Evolutionary conservation across 371 early-diverging fungal species (phyloP).

Genomic region (Mucor mucedo): DNA sequence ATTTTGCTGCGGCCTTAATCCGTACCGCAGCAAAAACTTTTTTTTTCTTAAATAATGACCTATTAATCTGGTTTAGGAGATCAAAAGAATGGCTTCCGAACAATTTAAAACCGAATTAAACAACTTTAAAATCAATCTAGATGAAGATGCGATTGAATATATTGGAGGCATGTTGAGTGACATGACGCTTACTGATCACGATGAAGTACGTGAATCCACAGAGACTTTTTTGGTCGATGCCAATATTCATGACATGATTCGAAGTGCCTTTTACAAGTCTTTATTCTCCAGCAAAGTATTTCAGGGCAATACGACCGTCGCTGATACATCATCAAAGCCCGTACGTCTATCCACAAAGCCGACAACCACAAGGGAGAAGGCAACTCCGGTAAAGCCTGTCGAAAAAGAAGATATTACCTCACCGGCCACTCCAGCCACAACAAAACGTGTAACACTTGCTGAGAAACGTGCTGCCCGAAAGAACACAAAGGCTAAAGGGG

Average conservation of each 20-base stretch:
- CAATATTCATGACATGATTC: conserved; percentile 49
- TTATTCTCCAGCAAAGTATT: conserved; percentile 18
- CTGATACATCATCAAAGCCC: neutral
- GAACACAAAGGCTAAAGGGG: conserved; percentile 15
- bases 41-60: no score
- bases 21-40: no score
- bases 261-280: conserved; percentile 49
- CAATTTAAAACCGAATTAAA: conserved; percentile 20
- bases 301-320: neutral
- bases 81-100: conserved; percentile 20
- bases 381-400: neutral
- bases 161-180: conserved; percentile 49
- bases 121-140: conserved; percentile 39
- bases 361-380: neutral
- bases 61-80: neutral
- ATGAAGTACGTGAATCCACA: conserved; percentile 65
- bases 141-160: conserved; percentile 55
- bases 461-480: conserved; percentile 12
- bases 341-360: neutral
- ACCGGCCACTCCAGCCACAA: neutral
- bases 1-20: neutral
- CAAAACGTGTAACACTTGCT: neutral
- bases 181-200: conserved; percentile 36
- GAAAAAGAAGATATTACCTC: neutral
- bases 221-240: conserved; percentile 71